phyloP scores from a whole-genome alignment of 108 stramenopile species.

The Nitzschia palea region DNA sequence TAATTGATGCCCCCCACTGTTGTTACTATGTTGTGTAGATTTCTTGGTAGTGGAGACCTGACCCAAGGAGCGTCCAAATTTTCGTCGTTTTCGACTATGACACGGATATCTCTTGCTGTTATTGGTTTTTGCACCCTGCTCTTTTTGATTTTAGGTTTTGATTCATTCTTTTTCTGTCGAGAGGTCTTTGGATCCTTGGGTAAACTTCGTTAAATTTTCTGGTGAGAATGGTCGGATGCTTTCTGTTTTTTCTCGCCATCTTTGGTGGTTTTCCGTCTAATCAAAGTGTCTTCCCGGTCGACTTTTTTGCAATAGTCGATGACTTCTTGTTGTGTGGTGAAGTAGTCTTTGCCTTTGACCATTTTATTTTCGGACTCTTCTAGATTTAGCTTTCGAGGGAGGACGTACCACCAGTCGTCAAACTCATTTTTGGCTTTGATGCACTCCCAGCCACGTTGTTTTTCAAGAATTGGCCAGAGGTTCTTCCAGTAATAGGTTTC shows the following conservation, averaged over 20 bases:
- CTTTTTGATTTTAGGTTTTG: too few relatives aligned
- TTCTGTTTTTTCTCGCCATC: too few relatives aligned
- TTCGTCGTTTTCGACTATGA: neutral
- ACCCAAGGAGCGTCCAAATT: constrained; percentile 20
- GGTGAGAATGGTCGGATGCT: too few relatives aligned
- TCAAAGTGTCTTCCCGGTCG: constrained; percentile 1
- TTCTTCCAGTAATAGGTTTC: neutral
- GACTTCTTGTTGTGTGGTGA: neutral
- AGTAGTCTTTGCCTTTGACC: neutral
- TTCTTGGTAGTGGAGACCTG: neutral
- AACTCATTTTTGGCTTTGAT: neutral
- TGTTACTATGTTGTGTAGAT: neutral
- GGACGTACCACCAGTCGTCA: neutral
- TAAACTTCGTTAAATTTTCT: too few relatives aligned
- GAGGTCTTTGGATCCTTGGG: too few relatives aligned
- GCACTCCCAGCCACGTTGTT: neutral
- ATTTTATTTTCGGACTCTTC: neutral
- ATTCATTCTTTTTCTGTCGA: too few relatives aligned
- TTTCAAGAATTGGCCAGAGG: neutral
- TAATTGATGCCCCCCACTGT: neutral
- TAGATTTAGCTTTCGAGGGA: neutral
- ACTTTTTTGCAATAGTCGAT: neutral
- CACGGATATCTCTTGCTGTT: too few relatives aligned
- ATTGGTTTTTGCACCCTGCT: too few relatives aligned
- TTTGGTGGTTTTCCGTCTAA: too few relatives aligned